phyloP scores from a whole-genome alignment of 495 filamentous ascomycete genomes.

The Rhypophila decipiens region DNA sequence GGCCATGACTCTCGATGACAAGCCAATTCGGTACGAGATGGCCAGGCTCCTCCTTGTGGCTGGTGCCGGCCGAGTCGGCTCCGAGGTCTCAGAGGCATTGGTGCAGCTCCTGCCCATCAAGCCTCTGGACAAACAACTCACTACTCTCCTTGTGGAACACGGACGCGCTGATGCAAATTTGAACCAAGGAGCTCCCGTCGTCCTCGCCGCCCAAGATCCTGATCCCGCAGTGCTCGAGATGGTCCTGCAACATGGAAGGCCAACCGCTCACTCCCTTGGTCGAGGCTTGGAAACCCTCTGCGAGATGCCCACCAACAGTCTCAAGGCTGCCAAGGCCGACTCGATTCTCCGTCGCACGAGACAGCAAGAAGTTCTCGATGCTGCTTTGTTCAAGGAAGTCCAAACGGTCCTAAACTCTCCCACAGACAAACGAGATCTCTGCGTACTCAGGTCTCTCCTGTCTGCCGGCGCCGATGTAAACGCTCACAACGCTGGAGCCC shows the following conservation, averaged over 20 bases:
- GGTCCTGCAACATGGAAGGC: conserved; percentile 33
- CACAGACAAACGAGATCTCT: conserved; percentile 18
- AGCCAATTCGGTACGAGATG: conserved; percentile 28
- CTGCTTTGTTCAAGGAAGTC: conserved; percentile 35
- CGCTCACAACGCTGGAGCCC: conserved; percentile 33
- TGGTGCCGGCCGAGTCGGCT: conserved; percentile 27
- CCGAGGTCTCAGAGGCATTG: conserved; percentile 30
- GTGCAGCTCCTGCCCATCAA: conserved; percentile 23
- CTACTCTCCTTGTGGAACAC: conserved; percentile 31
- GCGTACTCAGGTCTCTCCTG: conserved; percentile 30
- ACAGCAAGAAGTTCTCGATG: conserved; percentile 25
- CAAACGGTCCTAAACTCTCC: conserved; percentile 26
- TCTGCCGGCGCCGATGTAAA: conserved; percentile 39
- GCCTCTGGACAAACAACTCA: conserved; percentile 31
- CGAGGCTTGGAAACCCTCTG: conserved; percentile 26
- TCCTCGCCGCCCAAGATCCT: conserved; percentile 23
- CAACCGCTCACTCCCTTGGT: conserved; percentile 24
- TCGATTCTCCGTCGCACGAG: conserved; percentile 29
- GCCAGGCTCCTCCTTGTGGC: conserved; percentile 31
- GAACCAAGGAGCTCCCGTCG: conserved; percentile 27
- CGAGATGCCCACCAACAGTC: conserved; percentile 21
- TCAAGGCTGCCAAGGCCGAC: conserved; percentile 33
- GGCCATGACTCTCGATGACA: conserved; percentile 31
- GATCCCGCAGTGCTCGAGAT: conserved; percentile 36
- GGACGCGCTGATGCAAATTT: conserved; percentile 40